Conservation (phyloP, 129 eudicot genomes). For the Silybum marianum region DNA sequence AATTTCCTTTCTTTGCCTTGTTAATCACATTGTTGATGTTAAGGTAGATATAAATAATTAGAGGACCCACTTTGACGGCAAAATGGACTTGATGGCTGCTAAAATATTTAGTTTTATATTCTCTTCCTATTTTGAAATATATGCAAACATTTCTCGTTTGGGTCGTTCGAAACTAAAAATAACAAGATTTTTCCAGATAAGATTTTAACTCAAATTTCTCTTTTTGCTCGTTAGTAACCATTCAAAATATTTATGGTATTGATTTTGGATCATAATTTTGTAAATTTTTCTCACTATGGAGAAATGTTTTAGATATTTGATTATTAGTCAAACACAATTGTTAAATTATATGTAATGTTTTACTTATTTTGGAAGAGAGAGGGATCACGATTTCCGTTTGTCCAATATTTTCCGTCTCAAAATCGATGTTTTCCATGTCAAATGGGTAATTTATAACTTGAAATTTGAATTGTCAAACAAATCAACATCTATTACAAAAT, state of each 20-base stretch:
- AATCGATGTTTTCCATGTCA: not conserved
- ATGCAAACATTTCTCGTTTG: not conserved
- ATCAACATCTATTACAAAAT: not conserved
- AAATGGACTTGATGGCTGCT: slow-evolving; percentile 22
- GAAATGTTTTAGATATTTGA: not conserved
- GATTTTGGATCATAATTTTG: not conserved
- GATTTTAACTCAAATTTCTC: not conserved
- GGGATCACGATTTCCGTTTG: not conserved
- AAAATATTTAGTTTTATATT: not conserved
- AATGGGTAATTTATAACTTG: slow-evolving; percentile 15
- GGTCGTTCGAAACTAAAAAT: not conserved
- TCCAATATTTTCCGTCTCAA: not conserved
- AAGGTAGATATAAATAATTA: slow-evolving; percentile 12
- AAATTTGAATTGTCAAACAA: not conserved
- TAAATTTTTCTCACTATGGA: not conserved
- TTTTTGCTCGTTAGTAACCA: not conserved
- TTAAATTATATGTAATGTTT: not conserved
- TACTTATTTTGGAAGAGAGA: not conserved
- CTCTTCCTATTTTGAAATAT: not conserved
- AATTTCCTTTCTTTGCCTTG: slow-evolving; percentile 1
- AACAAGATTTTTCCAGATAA: not conserved
- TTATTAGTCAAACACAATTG: not conserved
- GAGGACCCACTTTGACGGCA: slow-evolving; percentile 35
- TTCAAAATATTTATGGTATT: not conserved
- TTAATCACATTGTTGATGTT: slow-evolving; percentile 21